Evolutionary conservation across 2,329 filamentous ascomycete genomes (phyloP).

Genomic region (Cryoendolithus antarcticus): DNA sequence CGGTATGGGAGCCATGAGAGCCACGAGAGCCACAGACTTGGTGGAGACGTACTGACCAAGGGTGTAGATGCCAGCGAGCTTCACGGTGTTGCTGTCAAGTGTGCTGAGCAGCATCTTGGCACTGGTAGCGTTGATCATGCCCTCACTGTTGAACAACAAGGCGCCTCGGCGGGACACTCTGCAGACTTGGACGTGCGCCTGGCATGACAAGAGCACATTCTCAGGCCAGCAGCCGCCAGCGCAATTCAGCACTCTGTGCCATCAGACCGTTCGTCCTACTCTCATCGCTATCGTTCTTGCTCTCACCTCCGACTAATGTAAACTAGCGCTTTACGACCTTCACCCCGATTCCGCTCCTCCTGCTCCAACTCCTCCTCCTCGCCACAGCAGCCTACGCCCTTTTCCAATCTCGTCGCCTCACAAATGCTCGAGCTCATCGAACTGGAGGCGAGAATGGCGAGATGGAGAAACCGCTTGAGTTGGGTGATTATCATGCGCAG

Average conservation of each 20-base stretch:
- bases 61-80: background rate
- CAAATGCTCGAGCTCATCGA: background rate
- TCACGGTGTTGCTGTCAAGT: constrained; percentile 5
- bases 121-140: constrained; percentile 29
- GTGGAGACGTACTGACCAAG: background rate
- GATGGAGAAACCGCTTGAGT: constrained; percentile 3
- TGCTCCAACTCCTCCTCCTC: constrained; percentile 25
- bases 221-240: no score
- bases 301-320: no score
- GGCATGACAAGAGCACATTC: constrained; percentile 5
- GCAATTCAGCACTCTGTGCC: constrained; percentile 20
- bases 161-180: constrained; percentile 20
- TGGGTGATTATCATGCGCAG: constrained; percentile 1
- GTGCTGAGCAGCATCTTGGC: constrained; percentile 27
- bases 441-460: no score
- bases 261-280: no score
- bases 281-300: no score
- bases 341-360: constrained; percentile 29
- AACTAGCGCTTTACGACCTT: constrained; percentile 35
- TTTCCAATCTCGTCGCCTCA: background rate
- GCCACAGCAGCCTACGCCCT: background rate
- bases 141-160: constrained; percentile 18
- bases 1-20: constrained; percentile 10
- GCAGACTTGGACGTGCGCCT: constrained; percentile 27
- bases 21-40: background rate